Evolutionary conservation across 805 yeast species (phyloP), one percentile per base, ranked within the genome.

Genomic region (Clavispora fructus): DNA sequence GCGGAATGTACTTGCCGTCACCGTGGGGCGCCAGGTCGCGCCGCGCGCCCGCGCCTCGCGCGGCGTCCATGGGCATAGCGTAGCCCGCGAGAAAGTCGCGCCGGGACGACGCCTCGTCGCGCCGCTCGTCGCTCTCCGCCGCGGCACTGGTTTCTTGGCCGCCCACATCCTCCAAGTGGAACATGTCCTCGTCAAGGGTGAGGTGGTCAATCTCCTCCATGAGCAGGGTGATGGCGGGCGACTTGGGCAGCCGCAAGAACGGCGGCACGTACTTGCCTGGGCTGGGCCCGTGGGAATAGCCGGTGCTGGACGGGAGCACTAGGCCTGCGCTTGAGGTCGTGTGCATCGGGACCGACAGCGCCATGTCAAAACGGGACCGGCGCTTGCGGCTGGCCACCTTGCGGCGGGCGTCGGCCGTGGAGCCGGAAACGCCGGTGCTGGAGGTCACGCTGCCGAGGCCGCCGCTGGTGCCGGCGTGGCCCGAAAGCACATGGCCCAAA

Each of bases 1-100:
- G 90, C 17, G 91, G 91, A 35, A 85, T 68, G 55, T 85, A 84
- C 58, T 80, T 83, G 3, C 86, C 86, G 3, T 55, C 40, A 41
- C 41, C 33, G 28, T 35, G 39, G 19, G 31, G 25, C 32, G 16
- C 41, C 42, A 40, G 42, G 28, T 19, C 23, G 7, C 42, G 33
- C 28, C 42, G 42, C 19, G 41, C 31, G 3, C 14, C 30, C 37
- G 7, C 35, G 35, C 17, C 10, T 8, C 37, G 25, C 37, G 11
- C 37, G 11, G 25, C 2, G 23, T 16, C 37, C 37, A 16, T 17
- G n/a, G 25, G 37, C 23, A 33, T 10, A 2, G 25, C 16, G 23
- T 28, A 13, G 19, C 32, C 35, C 12, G 17, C 25, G 23, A 33
- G 30, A 33, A 33, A 33, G 25, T 16, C 37, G 37, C 37, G 37